Base-by-base conservation (phyloP, 371 early-diverging fungal species). In the Entomophthora muscae region DNA sequence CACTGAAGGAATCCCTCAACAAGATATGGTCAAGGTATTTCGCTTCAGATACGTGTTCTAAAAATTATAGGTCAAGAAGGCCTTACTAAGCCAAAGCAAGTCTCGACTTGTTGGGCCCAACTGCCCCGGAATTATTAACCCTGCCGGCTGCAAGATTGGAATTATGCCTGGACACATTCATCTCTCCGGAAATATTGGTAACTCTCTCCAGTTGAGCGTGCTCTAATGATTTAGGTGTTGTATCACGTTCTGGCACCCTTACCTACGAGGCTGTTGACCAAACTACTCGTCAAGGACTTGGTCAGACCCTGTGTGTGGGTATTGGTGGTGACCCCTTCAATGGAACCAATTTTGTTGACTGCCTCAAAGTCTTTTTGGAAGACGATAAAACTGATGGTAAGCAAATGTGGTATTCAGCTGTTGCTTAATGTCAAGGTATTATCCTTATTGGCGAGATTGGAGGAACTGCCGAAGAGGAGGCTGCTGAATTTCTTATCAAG, bases 271-370 rank as follows among this genome's bases (percentile, higher is more conserved):
- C 98, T 52, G 98, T 98, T 68, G 84, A 86, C 76, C 98, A 98
- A 77, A 98, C 98, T 33, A 95, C 98, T 10, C 81, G 83, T 64
- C 92, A 83, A 33, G 89, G 90, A 63, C 84, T 98, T 32, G 98
- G 98, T 61, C 98, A 98, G 76, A 86, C 95, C 32, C 80, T 97
- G 57, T 95, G 95, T 77, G 82, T 97, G 55, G 98, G 98, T 70
- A 98, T 98, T 76, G 98, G 98, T 66, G 98, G 98, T 71, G 98
- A 98, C 73, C 98, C 98, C 33, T 95, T 98, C 84, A 96, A 96
- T 77, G 98, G 98, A 60, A 92, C 98, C 76, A 95, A 95, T 87
- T 98, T 98, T 71, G 84, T 98, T 65, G 98, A 98, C 76, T 89
- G 91, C 78, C 78, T 98, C 51, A 83, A 79, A 69, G 79, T 96